These are phyloP conservation scores for Penicillium expansum DNA, from an alignment of 2,329 filamentous ascomycete species.

Conservation along the genomic window DNA sequence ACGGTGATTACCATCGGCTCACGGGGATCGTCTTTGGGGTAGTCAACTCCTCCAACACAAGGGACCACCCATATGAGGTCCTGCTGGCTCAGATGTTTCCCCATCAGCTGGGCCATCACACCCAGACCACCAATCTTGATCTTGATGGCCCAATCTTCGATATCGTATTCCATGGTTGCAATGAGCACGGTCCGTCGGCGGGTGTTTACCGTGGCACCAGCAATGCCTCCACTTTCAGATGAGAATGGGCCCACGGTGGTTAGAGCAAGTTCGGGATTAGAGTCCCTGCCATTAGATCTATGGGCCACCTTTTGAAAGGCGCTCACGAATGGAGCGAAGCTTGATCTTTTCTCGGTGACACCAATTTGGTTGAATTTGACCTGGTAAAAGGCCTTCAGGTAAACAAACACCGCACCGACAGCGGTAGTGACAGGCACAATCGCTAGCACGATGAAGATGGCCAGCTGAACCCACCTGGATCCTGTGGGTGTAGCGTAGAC, in stretches of 20 bases:
- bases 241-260: constrained; percentile 30
- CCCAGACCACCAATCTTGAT: constrained; percentile 70
- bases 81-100: constrained; percentile 62
- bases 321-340: constrained; percentile 33
- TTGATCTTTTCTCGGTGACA: constrained; percentile 51
- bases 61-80: constrained; percentile 64
- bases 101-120: constrained; percentile 70
- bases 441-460: constrained; percentile 54
- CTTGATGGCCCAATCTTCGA: constrained; percentile 67
- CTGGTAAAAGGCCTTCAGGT: constrained; percentile 61
- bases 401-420: constrained; percentile 52
- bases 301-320: constrained; percentile 7
- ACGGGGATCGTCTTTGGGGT: constrained; percentile 58
- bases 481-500: constrained; percentile 50
- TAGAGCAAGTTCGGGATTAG: not conserved
- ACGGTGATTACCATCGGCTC: constrained; percentile 63
- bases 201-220: constrained; percentile 25
- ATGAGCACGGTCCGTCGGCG: constrained; percentile 58
- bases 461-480: constrained; percentile 52
- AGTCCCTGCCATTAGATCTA: not conserved
- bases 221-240: constrained; percentile 30
- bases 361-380: constrained; percentile 63
- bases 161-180: constrained; percentile 70
- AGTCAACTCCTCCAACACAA: constrained; percentile 62
- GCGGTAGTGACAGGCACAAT: constrained; percentile 54